Evolutionary conservation across 1,139 yeast species (phyloP), one percentile per base, ranked within the genome.

Genomic region (Pichia sp.): DNA sequence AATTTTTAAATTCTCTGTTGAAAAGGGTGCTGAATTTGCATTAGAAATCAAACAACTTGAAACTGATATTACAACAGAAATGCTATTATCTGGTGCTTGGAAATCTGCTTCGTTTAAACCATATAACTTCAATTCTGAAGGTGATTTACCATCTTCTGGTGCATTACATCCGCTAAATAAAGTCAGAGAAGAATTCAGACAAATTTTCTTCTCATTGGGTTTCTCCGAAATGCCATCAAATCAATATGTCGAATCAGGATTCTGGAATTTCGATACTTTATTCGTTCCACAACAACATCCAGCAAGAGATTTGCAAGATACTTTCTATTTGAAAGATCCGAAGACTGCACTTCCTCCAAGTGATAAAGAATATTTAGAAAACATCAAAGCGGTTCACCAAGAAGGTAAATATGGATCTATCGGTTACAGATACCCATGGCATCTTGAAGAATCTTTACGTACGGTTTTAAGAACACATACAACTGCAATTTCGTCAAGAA

Each of bases 241-340:
- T 65, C 96, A 90, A 68, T 92, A 89, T 64, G 98, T 94, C 46
- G 99, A 92, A 63, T 78, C 95, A 27, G 97, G 98, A 10, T 92
- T 94, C 80, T 92, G 99, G 99, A 92, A 94, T 69, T 92, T 92
- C 63, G 99, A 92, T 66, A 78, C 98, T 4, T 75, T 92, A 59
- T 92, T 72, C 61, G 99, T 92, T 45, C 99, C 99, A 47, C 99
- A 92, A 72, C 97, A 92, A 70, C 99, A 92, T 70, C 98, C 99
- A 30, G 99, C 99, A 40, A 85, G 99, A 73, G 99, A 92, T 65
- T 75, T 92, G 64, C 99, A 92, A 69, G 98, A 92, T 68, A 92
- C 99, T 47, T 92, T 92, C 72, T 92, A 92, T 70, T 76, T 94
- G 69, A 90, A 89, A 66, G 97, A 92, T 65, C 99, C 99, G 35